Evolutionary conservation across 1,284 basidiomycete genomes (phyloP).

Genomic region (Naganishia albida): DNA sequence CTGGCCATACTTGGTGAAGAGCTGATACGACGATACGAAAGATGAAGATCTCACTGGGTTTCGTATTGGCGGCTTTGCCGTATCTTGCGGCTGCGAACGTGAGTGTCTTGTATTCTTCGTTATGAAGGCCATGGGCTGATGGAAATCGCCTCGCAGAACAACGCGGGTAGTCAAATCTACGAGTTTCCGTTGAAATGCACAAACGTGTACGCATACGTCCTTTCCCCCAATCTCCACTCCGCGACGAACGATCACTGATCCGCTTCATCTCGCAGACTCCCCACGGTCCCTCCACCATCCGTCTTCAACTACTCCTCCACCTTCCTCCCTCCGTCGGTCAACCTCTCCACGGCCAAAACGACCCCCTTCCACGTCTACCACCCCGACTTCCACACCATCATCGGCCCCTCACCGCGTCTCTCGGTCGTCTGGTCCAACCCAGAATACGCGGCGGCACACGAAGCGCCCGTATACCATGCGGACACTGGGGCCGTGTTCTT

Average conservation of each 20-base stretch:
- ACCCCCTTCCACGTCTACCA: conserved; percentile 68
- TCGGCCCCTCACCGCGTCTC: conserved; percentile 64
- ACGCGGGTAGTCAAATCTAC: conserved; percentile 15
- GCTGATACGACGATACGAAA: no score
- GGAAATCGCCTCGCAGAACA: not conserved
- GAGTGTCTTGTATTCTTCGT: not conserved
- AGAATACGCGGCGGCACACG: conserved; percentile 68
- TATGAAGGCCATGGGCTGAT: not conserved
- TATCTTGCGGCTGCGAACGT: no score
- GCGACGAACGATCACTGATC: not conserved
- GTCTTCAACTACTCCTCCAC: conserved; percentile 27
- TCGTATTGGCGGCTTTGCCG: no score
- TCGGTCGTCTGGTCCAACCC: conserved; percentile 61
- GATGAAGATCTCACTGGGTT: no score
- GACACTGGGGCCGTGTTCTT: conserved; percentile 64
- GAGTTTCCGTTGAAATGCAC: conserved; percentile 21
- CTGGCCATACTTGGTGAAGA: no score
- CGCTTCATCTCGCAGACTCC: not conserved
- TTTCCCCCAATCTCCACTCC: not conserved
- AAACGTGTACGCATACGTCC: conserved; percentile 12
- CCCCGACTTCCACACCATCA: conserved; percentile 61
- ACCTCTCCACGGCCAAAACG: conserved; percentile 36
- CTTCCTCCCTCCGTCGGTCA: conserved; percentile 46
- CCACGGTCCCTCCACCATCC: conserved; percentile 7
- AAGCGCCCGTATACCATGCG: conserved; percentile 60